Evolutionary conservation across 192 early-diverging fungal species (phyloP), one percentile per base, ranked within the genome.

Genomic region (Coemansia sp.): DNA sequence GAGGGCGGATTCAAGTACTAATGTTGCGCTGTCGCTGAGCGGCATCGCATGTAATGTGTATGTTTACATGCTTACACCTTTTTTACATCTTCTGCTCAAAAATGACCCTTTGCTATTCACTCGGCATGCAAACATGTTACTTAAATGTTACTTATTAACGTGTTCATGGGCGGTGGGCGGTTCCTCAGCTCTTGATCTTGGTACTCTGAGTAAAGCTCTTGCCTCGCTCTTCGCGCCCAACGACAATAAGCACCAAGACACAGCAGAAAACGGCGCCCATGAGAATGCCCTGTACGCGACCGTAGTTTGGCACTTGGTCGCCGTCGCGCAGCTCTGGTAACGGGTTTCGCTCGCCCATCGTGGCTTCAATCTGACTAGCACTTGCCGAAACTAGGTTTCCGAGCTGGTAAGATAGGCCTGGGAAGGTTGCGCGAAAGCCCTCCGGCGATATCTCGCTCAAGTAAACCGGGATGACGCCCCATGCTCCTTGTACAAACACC

Each of bases 381-480:
- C 85, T 84, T 11, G 88, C 80, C 1, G 78, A 66, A 52, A 92
- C 86, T 65, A 93, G 73, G 64, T 90, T 93, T 32, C 91, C 92
- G 17, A 90, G 77, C 80, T 93, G 90, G 73, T 91, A 92, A 3
- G 89, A 67, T n/a, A 93, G 74, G 19, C 92, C 91, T 9, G 90
- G 89, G 60, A 93, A 88, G 3, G 88, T 84, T 14, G 86, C 87
- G 10, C 92, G 87, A 70, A 91, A 86, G 16, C 75, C 77, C 37
- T 86, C 76, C 26, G 92, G 92, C 42, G 89, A 87, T 35, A 93
- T 72, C 57, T 93, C 92, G 71, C 79, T 86, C 0, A 93, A 74
- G 71, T 91, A 88, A 8, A 82, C 87, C 8, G 92, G 91, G 67
- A 93, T 84, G 19, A 91, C 85, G 47, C 90, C 90, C 82, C 82